Conservation (phyloP, 2,329 filamentous ascomycete genomes). For the Scedosporium minutisporum region DNA sequence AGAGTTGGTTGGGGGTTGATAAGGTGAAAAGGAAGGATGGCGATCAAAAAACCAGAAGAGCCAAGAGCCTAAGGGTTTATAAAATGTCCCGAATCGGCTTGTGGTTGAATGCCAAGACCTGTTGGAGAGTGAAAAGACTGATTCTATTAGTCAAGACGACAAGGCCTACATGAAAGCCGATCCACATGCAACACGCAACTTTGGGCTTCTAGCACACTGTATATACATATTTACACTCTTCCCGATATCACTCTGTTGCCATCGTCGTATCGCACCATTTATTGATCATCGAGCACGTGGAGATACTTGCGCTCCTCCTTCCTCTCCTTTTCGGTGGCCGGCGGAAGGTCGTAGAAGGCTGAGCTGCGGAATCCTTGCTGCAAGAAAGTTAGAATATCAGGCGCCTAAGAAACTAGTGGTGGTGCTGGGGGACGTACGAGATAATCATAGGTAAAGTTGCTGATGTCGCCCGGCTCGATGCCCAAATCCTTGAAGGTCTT, state of each 20-base stretch:
- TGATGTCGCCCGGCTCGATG: conserved; percentile 81
- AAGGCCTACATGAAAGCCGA: neutral
- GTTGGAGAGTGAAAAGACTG: neutral
- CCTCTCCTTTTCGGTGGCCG: conserved; percentile 89
- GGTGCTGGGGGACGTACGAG: conserved; percentile 49
- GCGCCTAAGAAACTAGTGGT: neutral
- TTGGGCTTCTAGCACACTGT: neutral
- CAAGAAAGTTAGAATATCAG: conserved; percentile 20
- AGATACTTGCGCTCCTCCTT: conserved; percentile 93
- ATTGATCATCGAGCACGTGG: conserved; percentile 85
- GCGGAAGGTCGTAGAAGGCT: conserved; percentile 85
- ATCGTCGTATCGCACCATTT: conserved; percentile 16
- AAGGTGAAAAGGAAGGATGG: neutral
- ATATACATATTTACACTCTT: neutral
- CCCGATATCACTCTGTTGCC: neutral
- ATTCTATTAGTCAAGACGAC: conserved; percentile 3
- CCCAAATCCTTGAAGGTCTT: conserved; percentile 94
- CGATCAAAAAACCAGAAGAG: neutral
- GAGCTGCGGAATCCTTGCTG: conserved; percentile 86
- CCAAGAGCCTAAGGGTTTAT: neutral
- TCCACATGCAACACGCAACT: neutral
- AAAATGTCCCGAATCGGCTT: neutral
- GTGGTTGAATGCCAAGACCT: neutral
- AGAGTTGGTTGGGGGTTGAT: neutral
- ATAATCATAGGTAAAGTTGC: conserved; percentile 85